Base-by-base conservation (phyloP, 257 asterid species). In the Primulina eburnea region DNA sequence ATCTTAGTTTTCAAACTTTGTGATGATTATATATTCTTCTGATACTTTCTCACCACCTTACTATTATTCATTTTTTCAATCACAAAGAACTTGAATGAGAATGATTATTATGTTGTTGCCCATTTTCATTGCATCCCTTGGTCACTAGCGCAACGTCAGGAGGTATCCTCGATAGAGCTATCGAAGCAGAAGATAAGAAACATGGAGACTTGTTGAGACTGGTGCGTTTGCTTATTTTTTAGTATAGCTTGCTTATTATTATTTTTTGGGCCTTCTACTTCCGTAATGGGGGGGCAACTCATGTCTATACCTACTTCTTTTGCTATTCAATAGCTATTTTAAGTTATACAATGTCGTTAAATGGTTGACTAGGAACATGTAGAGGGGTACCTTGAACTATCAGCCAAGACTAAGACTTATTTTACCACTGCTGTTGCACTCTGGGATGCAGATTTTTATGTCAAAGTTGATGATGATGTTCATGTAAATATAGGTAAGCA, bases 401-500 rank as follows among this genome's bases (percentile, higher is more conserved):
- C 96, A 33, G 97, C 95, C 50, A 91, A 91, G 81, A 91, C 96
- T 16, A 91, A 87, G 81, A 60, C 92, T 26, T 89, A 87, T 79
- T 87, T 91, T 71, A 76, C 92, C 71, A 85, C 97, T 33, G 95
- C 96, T 59, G 84, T 85, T 82, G 85, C 87, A 47, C 76, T 85
- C 32, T 91, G 97, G 96, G 96, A 91, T 84, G 97, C 96, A 11
- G 97, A 91, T 76, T 91, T 87, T 77, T 88, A 90, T 72, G 94
- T 90, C 68, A 90, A 90, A 84, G 97, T 90, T 59, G 97, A 90
- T 28, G 97, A 90, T 73, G 97, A 90, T 73, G 94, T 90, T 63
- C 96, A 90, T 80, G 97, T 90, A 53, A 90, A 90, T 74, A 82
- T 90, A 81, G 96, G 97, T 90, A 81, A 61, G 73, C 65, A 18